Conservation (phyloP, 257 asterid species). For the Orobanche coerulescens region DNA sequence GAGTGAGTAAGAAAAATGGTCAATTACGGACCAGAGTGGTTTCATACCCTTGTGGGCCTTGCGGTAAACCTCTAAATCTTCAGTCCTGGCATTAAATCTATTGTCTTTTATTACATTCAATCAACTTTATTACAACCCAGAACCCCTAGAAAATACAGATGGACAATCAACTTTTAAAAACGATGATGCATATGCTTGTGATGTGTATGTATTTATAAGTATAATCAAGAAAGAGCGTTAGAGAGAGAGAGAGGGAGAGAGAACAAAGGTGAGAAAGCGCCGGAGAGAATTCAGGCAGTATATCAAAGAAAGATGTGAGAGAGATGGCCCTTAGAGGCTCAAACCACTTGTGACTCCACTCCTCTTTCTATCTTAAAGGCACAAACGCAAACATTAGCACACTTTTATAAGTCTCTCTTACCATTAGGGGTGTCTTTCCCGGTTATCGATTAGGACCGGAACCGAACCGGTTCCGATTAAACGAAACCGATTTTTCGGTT, state of each 20-base stretch:
- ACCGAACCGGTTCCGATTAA: too few species aligned
- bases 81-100: slow-evolving; percentile 29
- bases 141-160: slow-evolving; percentile 16
- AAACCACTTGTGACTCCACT: slow-evolving; percentile 21
- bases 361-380: slow-evolving; percentile 16
- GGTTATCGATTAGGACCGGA: too few species aligned
- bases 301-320: slow-evolving; percentile 22
- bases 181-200: not conserved
- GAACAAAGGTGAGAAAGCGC: slow-evolving; percentile 27
- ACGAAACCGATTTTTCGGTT: too few species aligned
- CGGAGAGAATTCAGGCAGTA: slow-evolving; percentile 36
- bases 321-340: slow-evolving; percentile 27
- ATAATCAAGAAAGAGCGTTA: slow-evolving; percentile 10
- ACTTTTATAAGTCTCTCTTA: not conserved
- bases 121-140: not conserved
- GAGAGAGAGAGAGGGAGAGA: not conserved
- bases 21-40: slow-evolving; percentile 25
- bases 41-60: slow-evolving; percentile 25
- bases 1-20: slow-evolving; percentile 17
- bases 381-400: too few species aligned
- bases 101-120: slow-evolving; percentile 29
- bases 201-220: too few species aligned
- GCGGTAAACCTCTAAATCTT: slow-evolving; percentile 28
- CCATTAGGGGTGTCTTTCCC: too few species aligned
- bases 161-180: slow-evolving; percentile 8